phyloP scores from a whole-genome alignment of 352 stramenopile genomes.

The Blastocystis hominis region DNA sequence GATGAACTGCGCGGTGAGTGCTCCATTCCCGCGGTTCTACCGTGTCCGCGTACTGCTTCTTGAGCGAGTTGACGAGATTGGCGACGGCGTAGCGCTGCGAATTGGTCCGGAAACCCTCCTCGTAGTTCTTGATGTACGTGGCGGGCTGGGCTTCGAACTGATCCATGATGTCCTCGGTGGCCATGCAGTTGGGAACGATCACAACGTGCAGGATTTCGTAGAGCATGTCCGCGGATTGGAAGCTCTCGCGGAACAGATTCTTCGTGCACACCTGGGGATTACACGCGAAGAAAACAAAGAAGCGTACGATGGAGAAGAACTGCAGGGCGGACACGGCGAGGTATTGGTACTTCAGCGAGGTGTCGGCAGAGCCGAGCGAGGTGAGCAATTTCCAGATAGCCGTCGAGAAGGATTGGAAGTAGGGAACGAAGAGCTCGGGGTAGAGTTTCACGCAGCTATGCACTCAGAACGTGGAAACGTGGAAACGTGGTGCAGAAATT shows the following conservation, averaged over 20 bases:
- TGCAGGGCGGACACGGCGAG: constrained; percentile 17
- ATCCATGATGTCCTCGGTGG: not conserved
- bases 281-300: not conserved
- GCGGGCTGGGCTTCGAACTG: constrained; percentile 31
- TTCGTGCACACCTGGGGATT: constrained; percentile 20
- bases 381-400: constrained; percentile 4
- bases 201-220: not conserved
- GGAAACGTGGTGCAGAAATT: constrained; percentile 19
- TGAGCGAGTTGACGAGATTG: not conserved
- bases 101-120: constrained; percentile 20
- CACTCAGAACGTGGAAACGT: not conserved
- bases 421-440: constrained; percentile 19
- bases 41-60: not conserved
- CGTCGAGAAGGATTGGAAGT: constrained; percentile 42
- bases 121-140: constrained; percentile 52
- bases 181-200: constrained; percentile 50
- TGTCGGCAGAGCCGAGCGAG: not conserved
- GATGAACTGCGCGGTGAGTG: not conserved
- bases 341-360: constrained; percentile 29
- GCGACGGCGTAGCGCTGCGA: constrained; percentile 39
- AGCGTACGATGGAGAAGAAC: constrained; percentile 30
- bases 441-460: constrained; percentile 36
- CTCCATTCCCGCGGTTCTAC: not conserved
- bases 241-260: not conserved
- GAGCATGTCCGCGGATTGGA: constrained; percentile 18